Evolutionary conservation across 2,329 filamentous ascomycete species (phyloP).

Genomic region (Colletotrichum sp.): DNA sequence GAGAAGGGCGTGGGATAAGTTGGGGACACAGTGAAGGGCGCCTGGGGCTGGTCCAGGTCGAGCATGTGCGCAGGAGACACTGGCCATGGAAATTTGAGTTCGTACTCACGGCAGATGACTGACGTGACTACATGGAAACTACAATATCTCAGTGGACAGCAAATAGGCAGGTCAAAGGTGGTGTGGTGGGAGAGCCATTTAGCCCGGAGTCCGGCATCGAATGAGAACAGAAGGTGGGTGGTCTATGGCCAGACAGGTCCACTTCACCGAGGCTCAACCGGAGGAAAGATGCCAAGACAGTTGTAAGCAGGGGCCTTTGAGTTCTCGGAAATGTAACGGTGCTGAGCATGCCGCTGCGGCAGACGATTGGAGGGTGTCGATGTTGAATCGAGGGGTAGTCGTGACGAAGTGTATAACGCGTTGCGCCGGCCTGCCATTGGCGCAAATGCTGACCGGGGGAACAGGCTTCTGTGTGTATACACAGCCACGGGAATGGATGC

Average conservation of each 20-base stretch:
- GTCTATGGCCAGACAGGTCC: neutral
- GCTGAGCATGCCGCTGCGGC: neutral
- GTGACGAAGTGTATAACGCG: neutral
- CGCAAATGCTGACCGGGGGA: neutral
- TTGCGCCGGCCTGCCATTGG: neutral
- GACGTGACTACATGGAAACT: neutral
- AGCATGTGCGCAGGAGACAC: neutral
- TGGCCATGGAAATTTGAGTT: neutral
- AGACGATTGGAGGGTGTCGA: neutral
- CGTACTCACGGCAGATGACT: neutral
- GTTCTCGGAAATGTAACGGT: neutral
- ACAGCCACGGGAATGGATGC: conserved; percentile 5
- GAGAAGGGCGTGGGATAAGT: neutral
- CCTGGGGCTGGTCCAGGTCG: neutral
- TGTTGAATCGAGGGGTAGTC: neutral
- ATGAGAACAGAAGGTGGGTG: neutral
- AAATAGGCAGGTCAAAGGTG: neutral
- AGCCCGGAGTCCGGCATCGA: neutral
- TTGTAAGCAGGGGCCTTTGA: neutral
- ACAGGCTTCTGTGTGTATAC: neutral
- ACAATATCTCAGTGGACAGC: neutral
- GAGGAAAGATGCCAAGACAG: neutral
- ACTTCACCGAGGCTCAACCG: neutral
- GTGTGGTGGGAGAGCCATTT: neutral
- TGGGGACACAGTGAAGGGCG: neutral